These are phyloP conservation scores for Metschnikowia lachancei DNA, from an alignment of 805 yeast species.

Conservation along the genomic window DNA sequence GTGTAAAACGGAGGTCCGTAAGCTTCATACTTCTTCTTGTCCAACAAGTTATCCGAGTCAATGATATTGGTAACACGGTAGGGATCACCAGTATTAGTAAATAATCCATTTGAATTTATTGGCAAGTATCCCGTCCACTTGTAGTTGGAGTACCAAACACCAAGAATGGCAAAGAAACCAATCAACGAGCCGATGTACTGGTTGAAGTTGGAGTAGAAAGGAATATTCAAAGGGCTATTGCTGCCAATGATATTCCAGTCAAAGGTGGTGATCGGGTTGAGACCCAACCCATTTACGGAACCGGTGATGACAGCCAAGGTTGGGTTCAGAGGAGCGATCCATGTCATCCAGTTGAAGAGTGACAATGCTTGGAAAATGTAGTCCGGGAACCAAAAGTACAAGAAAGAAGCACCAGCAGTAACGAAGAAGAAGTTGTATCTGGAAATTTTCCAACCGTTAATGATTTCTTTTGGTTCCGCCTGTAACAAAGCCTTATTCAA, in stretches of 20 bases:
- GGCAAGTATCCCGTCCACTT: constrained; percentile 32
- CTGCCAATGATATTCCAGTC: constrained; percentile 63
- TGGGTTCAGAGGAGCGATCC: constrained; percentile 58
- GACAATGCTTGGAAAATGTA: constrained; percentile 58
- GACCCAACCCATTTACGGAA: constrained; percentile 55
- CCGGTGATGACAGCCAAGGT: constrained; percentile 66
- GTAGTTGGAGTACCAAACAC: constrained; percentile 29
- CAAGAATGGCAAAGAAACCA: constrained; percentile 26
- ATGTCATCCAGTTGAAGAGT: constrained; percentile 59
- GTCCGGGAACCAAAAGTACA: constrained; percentile 16
- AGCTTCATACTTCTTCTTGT: constrained; percentile 19
- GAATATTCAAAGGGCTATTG: constrained; percentile 51
- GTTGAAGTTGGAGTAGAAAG: constrained; percentile 26
- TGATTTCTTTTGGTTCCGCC: constrained; percentile 34
- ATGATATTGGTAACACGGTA: constrained; percentile 22
- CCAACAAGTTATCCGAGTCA: constrained; percentile 16
- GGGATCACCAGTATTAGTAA: constrained; percentile 25
- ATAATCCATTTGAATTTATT: constrained; percentile 24
- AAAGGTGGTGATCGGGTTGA: constrained; percentile 61
- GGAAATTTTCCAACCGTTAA: constrained; percentile 58
- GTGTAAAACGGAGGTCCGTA: constrained; percentile 25
- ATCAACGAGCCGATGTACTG: constrained; percentile 25
- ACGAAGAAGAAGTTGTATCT: constrained; percentile 5
- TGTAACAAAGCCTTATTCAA: constrained; percentile 6
- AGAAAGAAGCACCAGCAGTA: constrained; percentile 1